Conservation (phyloP, 306 rosid species). For the Malus orientalis region DNA sequence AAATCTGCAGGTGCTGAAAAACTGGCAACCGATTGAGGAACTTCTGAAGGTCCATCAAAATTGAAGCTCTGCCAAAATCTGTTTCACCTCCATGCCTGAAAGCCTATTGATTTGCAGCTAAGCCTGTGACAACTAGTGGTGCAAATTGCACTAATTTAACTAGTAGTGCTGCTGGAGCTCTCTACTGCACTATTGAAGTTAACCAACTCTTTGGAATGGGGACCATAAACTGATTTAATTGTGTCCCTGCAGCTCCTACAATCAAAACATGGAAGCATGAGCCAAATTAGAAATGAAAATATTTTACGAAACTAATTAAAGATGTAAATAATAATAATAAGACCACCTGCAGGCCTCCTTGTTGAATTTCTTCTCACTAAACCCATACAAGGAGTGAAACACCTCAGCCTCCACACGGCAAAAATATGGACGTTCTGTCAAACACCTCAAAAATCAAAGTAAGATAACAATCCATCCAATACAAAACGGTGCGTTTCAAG, state of each 20-base stretch:
- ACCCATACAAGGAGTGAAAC: slow-evolving; percentile 54
- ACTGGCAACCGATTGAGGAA: background rate
- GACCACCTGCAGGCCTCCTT: slow-evolving; percentile 86
- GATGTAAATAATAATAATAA: background rate
- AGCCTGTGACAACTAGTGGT: background rate
- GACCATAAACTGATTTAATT: slow-evolving; percentile 66
- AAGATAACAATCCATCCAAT: background rate
- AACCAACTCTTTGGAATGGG: slow-evolving; percentile 58
- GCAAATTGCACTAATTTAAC: slow-evolving; percentile 10
- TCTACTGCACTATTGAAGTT: slow-evolving; percentile 46
- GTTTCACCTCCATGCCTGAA: background rate
- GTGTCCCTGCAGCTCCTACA: slow-evolving; percentile 78
- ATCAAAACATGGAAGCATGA: background rate
- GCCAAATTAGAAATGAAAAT: background rate
- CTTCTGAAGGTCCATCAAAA: background rate
- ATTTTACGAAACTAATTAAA: too few species aligned
- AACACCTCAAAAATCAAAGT: background rate
- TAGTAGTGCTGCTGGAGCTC: slow-evolving; percentile 9
- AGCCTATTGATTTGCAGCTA: background rate
- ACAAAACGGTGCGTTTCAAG: background rate
- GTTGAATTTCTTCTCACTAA: slow-evolving; percentile 57
- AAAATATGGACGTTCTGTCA: slow-evolving; percentile 82
- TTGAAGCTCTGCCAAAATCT: background rate
- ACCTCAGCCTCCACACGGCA: slow-evolving; percentile 75
- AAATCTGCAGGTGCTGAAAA: background rate